Evolutionary conservation across 2,329 filamentous ascomycete species (phyloP).

Genomic region (Hypoxylon sp.): DNA sequence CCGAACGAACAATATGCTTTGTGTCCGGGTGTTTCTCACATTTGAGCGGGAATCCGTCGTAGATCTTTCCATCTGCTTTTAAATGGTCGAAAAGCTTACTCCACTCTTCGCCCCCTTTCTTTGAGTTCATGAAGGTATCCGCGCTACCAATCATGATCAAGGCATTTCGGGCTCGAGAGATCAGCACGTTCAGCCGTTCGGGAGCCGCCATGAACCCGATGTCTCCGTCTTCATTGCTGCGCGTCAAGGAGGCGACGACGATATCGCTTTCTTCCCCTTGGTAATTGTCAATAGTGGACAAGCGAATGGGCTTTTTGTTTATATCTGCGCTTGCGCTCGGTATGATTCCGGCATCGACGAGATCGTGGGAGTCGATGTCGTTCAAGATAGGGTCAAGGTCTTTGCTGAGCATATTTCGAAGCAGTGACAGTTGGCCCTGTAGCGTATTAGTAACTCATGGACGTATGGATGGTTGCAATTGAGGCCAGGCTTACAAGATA

Average conservation of each 20-base stretch:
- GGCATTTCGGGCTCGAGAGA: slow-evolving; percentile 75
- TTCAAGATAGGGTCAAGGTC: slow-evolving; percentile 77
- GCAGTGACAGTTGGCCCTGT: slow-evolving; percentile 72
- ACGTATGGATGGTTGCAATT: neutral
- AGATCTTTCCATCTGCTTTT: slow-evolving; percentile 58
- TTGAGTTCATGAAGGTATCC: slow-evolving; percentile 73
- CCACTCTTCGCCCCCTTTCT: slow-evolving; percentile 73
- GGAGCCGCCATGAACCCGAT: slow-evolving; percentile 79
- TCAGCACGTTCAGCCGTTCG: slow-evolving; percentile 78
- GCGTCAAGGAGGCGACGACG: slow-evolving; percentile 76
- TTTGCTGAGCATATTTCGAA: slow-evolving; percentile 67
- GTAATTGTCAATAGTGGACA: slow-evolving; percentile 85
- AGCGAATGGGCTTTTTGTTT: slow-evolving; percentile 66
- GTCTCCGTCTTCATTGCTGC: slow-evolving; percentile 74
- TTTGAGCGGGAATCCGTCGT: slow-evolving; percentile 46
- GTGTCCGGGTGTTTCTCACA: slow-evolving; percentile 50
- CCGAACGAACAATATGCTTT: slow-evolving; percentile 27
- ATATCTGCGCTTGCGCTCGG: slow-evolving; percentile 66
- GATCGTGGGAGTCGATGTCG: slow-evolving; percentile 76
- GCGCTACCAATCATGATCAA: slow-evolving; percentile 80
- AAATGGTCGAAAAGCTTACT: slow-evolving; percentile 69
- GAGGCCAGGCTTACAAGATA: slow-evolving; percentile 64
- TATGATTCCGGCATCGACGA: slow-evolving; percentile 75
- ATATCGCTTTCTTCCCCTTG: slow-evolving; percentile 84
- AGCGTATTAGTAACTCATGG: slow-evolving; percentile 10